phyloP scores from a whole-genome alignment of 805 yeast genomes.

The Teunomyces stri region DNA sequence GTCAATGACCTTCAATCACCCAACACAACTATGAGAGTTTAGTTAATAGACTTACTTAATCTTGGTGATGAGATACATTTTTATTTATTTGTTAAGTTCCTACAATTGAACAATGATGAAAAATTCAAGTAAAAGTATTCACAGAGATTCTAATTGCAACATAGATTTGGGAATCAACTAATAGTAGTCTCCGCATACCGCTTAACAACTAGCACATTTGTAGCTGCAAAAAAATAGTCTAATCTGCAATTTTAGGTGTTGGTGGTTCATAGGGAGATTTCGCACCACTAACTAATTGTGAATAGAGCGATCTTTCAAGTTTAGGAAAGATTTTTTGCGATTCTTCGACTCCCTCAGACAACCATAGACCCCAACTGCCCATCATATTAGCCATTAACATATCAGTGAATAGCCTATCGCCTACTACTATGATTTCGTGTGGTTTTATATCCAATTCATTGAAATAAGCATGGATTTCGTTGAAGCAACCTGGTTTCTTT shows the following conservation, averaged over 20 bases:
- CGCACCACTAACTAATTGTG: conserved; percentile 11
- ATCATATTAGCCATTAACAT: conserved; percentile 90
- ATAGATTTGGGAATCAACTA: background rate
- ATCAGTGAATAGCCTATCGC: conserved; percentile 91
- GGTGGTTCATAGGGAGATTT: conserved; percentile 17
- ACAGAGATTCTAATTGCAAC: background rate
- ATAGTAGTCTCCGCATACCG: conserved; percentile 13
- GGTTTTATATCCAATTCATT: conserved; percentile 47
- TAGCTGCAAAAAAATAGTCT: background rate
- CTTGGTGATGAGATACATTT: too few species aligned
- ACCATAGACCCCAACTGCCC: conserved; percentile 86
- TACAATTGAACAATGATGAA: too few species aligned
- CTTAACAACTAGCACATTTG: background rate
- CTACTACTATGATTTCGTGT: conserved; percentile 76
- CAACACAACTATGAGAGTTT: too few species aligned
- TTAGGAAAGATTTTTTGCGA: conserved; percentile 51
- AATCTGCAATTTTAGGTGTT: conserved; percentile 8
- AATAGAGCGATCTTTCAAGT: conserved; percentile 46
- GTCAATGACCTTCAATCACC: too few species aligned
- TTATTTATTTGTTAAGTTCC: too few species aligned
- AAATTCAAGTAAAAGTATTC: background rate
- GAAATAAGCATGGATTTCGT: conserved; percentile 65
- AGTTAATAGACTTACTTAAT: too few species aligned
- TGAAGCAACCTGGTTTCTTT: conserved; percentile 79
- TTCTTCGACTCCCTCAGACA: conserved; percentile 68